Conservation (phyloP, 164 flowering plant species). For the Piper betle region DNA sequence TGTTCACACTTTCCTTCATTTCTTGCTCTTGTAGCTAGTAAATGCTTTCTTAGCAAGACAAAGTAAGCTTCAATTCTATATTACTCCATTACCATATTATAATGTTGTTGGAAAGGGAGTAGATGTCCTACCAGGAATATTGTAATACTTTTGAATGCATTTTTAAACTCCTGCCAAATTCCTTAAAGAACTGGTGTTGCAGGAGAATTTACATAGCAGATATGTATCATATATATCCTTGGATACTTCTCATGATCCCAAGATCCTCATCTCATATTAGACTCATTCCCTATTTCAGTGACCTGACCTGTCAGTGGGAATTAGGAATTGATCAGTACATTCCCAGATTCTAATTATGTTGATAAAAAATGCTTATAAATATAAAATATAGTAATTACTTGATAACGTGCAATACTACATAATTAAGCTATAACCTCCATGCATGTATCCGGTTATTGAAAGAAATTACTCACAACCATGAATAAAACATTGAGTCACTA, state of each 20-base stretch:
- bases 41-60: constrained; percentile 26
- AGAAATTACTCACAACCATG: too few species aligned
- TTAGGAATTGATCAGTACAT: constrained; percentile 1
- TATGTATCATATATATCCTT: constrained; percentile 3
- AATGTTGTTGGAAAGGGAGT: constrained; percentile 15
- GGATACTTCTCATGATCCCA: constrained; percentile 44
- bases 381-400: too few species aligned
- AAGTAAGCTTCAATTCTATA: constrained; percentile 24
- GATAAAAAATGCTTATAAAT: neutral
- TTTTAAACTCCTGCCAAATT: constrained; percentile 20
- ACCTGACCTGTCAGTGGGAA: constrained; percentile 43
- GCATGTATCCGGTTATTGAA: too few species aligned
- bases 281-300: constrained; percentile 9
- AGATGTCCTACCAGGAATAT: constrained; percentile 31
- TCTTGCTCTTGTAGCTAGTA: constrained; percentile 5
- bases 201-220: neutral
- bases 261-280: constrained; percentile 63
- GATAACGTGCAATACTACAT: too few species aligned
- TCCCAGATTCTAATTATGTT: constrained; percentile 4
- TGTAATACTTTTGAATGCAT: constrained; percentile 18
- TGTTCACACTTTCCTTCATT: constrained; percentile 12
- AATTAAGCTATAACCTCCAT: too few species aligned
- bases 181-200: constrained; percentile 5
- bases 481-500: too few species aligned
- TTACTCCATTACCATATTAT: constrained; percentile 7